Evolutionary conservation across 345 rosid species (phyloP).

Genomic region (Camelina neglecta): DNA sequence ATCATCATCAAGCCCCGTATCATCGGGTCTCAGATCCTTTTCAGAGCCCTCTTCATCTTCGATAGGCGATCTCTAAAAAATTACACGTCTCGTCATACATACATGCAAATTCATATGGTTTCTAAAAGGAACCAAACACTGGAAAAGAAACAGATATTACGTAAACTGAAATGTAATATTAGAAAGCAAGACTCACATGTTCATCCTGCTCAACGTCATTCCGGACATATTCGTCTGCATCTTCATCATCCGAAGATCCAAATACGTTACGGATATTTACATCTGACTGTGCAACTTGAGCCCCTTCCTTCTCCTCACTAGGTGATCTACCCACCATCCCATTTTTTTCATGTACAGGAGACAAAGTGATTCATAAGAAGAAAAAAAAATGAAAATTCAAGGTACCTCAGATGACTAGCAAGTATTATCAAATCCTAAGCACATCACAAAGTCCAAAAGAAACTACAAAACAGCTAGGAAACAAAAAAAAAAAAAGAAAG

Average conservation of each 20-base stretch:
- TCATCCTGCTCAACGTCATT: conserved; percentile 71
- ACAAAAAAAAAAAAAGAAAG: neutral
- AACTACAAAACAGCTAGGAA: conserved; percentile 13
- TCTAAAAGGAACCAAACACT: conserved; percentile 14
- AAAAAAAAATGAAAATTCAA: conserved; percentile 5
- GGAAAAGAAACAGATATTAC: conserved; percentile 23
- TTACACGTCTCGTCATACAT: conserved; percentile 5
- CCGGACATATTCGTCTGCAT: conserved; percentile 67
- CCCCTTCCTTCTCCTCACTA: conserved; percentile 69
- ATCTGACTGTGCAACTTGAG: conserved; percentile 61
- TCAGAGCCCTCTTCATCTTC: conserved; percentile 86
- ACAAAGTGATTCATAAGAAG: conserved; percentile 25
- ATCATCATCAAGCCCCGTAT: conserved; percentile 53
- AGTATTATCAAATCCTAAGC: neutral
- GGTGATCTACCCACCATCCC: conserved; percentile 58
- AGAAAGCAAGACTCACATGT: conserved; percentile 56
- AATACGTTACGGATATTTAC: conserved; percentile 97
- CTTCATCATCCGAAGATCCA: conserved; percentile 98
- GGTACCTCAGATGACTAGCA: conserved; percentile 31
- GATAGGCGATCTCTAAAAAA: conserved; percentile 67
- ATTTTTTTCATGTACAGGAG: conserved; percentile 23
- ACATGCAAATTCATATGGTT: conserved; percentile 1
- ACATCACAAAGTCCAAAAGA: neutral
- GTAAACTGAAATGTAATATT: conserved; percentile 22
- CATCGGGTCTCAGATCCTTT: conserved; percentile 72